Percentiles rank a stretch among this genome's conserved stretches.
Evolutionary conservation across 441 rosid genomes (phyloP).

Genomic region (Manihot esculenta): DNA sequence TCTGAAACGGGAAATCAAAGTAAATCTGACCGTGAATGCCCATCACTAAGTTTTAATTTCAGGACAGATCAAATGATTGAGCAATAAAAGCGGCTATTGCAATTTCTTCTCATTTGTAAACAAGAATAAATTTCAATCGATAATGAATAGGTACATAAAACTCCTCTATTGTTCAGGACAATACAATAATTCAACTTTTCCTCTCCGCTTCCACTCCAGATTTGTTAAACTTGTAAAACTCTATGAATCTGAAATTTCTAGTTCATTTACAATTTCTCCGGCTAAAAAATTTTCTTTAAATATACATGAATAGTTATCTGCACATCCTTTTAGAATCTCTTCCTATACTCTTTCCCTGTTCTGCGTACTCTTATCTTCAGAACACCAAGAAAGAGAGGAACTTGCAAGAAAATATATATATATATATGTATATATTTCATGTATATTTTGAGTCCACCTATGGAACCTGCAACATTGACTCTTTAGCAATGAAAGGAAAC

Average conservation of each 20-base stretch:
- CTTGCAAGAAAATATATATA: not conserved
- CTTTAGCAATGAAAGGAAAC: slow-evolving; percentile 5
- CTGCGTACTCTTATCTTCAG: not conserved
- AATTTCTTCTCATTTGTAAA: not conserved
- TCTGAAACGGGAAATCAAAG: not conserved
- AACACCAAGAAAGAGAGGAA: not conserved
- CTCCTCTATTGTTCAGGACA: not conserved
- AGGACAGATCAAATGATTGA: not conserved
- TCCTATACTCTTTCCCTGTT: not conserved
- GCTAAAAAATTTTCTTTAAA: not conserved
- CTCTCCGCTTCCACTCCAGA: not conserved
- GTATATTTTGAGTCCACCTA: slow-evolving; percentile 14
- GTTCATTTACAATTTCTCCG: not conserved
- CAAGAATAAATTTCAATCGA: not conserved
- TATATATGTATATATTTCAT: too few relatives aligned
- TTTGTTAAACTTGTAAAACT: not conserved
- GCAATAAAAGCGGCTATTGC: not conserved
- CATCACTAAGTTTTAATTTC: not conserved
- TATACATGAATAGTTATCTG: not conserved
- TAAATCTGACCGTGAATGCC: not conserved
- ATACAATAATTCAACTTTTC: not conserved
- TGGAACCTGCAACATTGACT: slow-evolving; percentile 31
- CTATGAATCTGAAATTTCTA: not conserved
- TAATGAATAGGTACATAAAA: not conserved
- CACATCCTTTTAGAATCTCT: not conserved